These are phyloP conservation scores for Lachnellula hyalina DNA, from an alignment of 2,329 filamentous ascomycete genomes.

Conservation along the genomic window DNA sequence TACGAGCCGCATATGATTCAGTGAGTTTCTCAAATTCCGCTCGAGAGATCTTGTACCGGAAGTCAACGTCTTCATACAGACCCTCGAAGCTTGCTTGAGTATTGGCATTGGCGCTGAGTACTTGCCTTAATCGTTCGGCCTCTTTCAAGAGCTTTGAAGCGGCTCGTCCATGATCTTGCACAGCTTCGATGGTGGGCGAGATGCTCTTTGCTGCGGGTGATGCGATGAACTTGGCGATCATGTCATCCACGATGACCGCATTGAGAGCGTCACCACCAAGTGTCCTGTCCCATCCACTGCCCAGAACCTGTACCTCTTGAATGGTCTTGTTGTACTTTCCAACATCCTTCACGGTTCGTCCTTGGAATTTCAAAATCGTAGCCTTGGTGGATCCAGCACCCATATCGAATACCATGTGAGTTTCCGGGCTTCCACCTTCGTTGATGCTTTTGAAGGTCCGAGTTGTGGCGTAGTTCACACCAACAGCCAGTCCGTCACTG, in stretches of 20 bases:
- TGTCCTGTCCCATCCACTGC: slow-evolving; percentile 80
- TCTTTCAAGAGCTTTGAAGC: slow-evolving; percentile 92
- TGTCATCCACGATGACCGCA: slow-evolving; percentile 80
- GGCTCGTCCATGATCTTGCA: slow-evolving; percentile 74
- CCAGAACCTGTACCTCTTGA: slow-evolving; percentile 87
- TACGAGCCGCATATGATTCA: slow-evolving; percentile 59
- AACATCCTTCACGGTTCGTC: slow-evolving; percentile 81
- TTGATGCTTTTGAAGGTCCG: slow-evolving; percentile 82
- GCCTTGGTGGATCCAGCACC: slow-evolving; percentile 91
- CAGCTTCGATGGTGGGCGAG: slow-evolving; percentile 54
- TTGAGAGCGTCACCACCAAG: slow-evolving; percentile 90
- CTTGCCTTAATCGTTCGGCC: slow-evolving; percentile 77
- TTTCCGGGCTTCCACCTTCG: slow-evolving; percentile 79
- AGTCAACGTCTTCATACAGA: slow-evolving; percentile 85
- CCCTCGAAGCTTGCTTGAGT: slow-evolving; percentile 79
- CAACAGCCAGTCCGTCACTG: slow-evolving; percentile 87
- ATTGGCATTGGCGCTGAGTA: slow-evolving; percentile 88
- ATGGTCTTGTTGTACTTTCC: slow-evolving; percentile 95
- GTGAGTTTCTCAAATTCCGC: slow-evolving; percentile 77
- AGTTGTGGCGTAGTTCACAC: slow-evolving; percentile 89
- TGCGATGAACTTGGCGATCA: slow-evolving; percentile 73
- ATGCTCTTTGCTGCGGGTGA: slow-evolving; percentile 62
- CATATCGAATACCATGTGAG: slow-evolving; percentile 96
- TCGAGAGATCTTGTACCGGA: slow-evolving; percentile 83
- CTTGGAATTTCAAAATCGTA: slow-evolving; percentile 84